Conservation (phyloP, 768 basidiomycete genomes). For the Clathrus columnatus region DNA sequence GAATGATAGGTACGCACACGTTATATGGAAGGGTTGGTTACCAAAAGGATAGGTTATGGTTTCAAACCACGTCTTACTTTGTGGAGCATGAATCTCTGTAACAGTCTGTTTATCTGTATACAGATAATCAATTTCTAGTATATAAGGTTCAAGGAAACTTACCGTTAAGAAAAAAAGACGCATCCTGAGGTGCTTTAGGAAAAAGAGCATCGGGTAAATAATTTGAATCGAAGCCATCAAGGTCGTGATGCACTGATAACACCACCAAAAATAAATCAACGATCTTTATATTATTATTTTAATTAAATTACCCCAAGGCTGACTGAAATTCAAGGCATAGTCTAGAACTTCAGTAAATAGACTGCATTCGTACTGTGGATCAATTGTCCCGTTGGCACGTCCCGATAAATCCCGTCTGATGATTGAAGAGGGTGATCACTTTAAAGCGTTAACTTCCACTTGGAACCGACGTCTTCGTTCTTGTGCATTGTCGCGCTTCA, state of each 20-base stretch:
- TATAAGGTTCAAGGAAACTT: not conserved
- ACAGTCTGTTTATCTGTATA: conserved; percentile 24
- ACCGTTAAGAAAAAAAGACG: conserved; percentile 8
- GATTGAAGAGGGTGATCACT: not conserved
- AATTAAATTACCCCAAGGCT: conserved; percentile 14
- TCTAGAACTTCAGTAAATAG: conserved; percentile 39
- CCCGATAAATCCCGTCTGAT: conserved; percentile 40
- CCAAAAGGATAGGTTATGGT: conserved; percentile 29
- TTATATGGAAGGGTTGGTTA: too few species aligned
- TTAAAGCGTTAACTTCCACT: conserved; percentile 1
- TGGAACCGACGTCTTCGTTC: not conserved
- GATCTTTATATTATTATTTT: not conserved
- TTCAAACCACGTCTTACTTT: conserved; percentile 38
- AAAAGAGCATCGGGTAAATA: conserved; percentile 9
- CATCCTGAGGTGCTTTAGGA: conserved; percentile 4
- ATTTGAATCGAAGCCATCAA: not conserved
- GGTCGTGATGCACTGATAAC: not conserved
- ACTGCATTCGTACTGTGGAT: conserved; percentile 43
- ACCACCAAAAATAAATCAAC: not conserved
- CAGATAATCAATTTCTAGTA: not conserved
- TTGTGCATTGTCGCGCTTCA: not conserved
- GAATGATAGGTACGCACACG: too few species aligned
- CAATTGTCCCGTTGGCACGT: conserved; percentile 42
- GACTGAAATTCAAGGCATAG: conserved; percentile 18
- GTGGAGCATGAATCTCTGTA: conserved; percentile 60